Evolutionary conservation across 78 protist species (phyloP).

Genomic region (Dictyostelium capitatum): DNA sequence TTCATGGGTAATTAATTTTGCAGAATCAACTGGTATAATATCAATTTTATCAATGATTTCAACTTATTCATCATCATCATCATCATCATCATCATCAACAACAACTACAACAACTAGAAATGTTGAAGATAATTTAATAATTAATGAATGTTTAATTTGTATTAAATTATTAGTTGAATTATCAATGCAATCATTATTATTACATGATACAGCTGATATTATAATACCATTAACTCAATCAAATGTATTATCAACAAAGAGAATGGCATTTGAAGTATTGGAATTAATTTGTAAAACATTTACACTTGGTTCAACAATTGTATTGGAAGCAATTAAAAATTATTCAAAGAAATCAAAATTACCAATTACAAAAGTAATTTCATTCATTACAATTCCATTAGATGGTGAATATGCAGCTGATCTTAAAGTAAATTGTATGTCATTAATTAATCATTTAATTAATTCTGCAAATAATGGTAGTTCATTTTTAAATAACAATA

Average conservation of each 20-base stretch:
- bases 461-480: neutral
- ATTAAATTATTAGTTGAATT: constrained; percentile 62
- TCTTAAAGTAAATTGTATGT: constrained; percentile 66
- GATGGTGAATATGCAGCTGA: constrained; percentile 61
- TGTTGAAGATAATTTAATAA: constrained; percentile 37
- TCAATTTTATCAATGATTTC: constrained; percentile 59
- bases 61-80: neutral
- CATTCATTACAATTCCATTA: constrained; percentile 7
- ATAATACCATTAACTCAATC: constrained; percentile 30
- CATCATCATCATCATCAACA: neutral
- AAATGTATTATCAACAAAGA: constrained; percentile 22
- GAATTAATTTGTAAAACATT: constrained; percentile 52
- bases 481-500: no score
- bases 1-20: constrained; percentile 66
- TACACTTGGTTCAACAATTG: constrained; percentile 27
- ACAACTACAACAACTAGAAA: neutral
- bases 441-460: constrained; percentile 71
- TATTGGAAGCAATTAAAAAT: constrained; percentile 25
- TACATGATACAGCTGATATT: constrained; percentile 45
- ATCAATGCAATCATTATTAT: constrained; percentile 60
- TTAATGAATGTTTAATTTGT: constrained; percentile 71
- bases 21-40: constrained; percentile 71
- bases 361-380: neutral
- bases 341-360: neutral
- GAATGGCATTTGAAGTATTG: constrained; percentile 59